phyloP scores from a whole-genome alignment of 1,284 basidiomycete genomes.

The Tremellales sp. region DNA sequence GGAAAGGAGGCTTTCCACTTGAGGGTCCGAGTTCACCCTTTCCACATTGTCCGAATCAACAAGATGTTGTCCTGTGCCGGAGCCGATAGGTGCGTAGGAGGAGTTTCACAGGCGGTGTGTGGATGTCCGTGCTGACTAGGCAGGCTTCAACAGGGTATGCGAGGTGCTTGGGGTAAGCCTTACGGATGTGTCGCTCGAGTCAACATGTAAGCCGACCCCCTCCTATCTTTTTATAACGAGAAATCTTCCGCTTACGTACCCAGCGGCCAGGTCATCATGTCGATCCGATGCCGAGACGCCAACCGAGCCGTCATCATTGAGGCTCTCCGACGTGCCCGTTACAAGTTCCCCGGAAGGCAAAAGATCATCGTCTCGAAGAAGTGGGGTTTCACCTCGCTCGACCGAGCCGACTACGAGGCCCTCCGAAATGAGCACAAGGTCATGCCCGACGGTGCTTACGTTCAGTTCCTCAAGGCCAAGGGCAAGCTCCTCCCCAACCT shows the following conservation, averaged over 20 bases:
- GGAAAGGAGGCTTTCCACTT: slow-evolving; percentile 99
- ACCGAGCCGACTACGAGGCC: slow-evolving; percentile 81
- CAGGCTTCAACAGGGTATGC: slow-evolving; percentile 97
- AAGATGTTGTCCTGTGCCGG: slow-evolving; percentile 99
- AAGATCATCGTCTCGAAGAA: slow-evolving; percentile 98
- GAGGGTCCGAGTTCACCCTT: slow-evolving; percentile 95
- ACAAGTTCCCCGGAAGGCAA: slow-evolving; percentile 99
- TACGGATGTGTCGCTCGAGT: slow-evolving; percentile 62
- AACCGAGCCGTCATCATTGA: slow-evolving; percentile 90
- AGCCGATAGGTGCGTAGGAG: slow-evolving; percentile 63
- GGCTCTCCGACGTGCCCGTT: slow-evolving; percentile 92
- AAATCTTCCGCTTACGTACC: no score
- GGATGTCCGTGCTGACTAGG: neutral
- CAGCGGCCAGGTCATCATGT: slow-evolving; percentile 95
- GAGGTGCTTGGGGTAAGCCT: slow-evolving; percentile 99
- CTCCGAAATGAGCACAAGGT: slow-evolving; percentile 86
- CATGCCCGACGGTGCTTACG: slow-evolving; percentile 58
- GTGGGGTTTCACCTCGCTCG: slow-evolving; percentile 97
- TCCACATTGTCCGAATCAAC: slow-evolving; percentile 99
- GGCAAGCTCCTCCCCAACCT: slow-evolving; percentile 81
- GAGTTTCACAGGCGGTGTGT: neutral
- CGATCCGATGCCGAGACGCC: slow-evolving; percentile 85
- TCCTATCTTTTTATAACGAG: slow-evolving; percentile 1
- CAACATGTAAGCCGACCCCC: slow-evolving; percentile 40
- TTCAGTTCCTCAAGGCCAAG: slow-evolving; percentile 79